Conservation (phyloP, 345 rosid genomes). For the Erodium maritimum region DNA sequence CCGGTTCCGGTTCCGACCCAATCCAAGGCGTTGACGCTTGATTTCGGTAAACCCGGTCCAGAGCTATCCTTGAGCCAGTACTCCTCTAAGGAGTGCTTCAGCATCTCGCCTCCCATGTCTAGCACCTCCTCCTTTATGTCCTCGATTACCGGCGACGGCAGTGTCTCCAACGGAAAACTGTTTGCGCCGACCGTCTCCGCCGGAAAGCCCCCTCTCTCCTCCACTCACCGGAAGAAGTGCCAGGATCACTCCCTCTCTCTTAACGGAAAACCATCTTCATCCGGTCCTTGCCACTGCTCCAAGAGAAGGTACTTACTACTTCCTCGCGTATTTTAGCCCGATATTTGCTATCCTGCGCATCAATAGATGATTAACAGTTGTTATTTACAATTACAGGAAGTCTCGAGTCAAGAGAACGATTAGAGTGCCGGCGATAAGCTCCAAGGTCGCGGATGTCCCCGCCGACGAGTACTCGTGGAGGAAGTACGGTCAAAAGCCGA, state of each 20-base stretch:
- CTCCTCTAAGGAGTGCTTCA: too few relatives aligned
- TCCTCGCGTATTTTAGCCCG: background rate
- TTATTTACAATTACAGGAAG: background rate
- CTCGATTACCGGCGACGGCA: too few relatives aligned
- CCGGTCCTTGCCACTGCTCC: background rate
- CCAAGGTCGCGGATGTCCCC: background rate
- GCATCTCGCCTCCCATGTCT: too few relatives aligned
- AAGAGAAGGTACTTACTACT: background rate
- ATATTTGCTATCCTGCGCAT: background rate
- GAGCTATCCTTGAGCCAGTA: too few relatives aligned
- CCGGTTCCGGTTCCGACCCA: too few relatives aligned
- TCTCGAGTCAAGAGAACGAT: background rate
- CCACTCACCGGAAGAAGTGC: background rate
- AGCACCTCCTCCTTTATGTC: too few relatives aligned
- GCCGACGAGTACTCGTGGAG: background rate
- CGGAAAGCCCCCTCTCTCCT: background rate
- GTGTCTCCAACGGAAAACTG: background rate
- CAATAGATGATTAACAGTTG: background rate
- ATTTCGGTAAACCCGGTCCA: too few relatives aligned
- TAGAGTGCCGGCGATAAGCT: background rate
- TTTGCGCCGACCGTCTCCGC: background rate
- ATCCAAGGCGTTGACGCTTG: too few relatives aligned
- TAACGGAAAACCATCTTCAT: too few relatives aligned
- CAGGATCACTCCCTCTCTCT: background rate
- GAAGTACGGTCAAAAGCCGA: background rate